Evolutionary conservation across 441 rosid genomes (phyloP).

Genomic region (Sinapis alba): DNA sequence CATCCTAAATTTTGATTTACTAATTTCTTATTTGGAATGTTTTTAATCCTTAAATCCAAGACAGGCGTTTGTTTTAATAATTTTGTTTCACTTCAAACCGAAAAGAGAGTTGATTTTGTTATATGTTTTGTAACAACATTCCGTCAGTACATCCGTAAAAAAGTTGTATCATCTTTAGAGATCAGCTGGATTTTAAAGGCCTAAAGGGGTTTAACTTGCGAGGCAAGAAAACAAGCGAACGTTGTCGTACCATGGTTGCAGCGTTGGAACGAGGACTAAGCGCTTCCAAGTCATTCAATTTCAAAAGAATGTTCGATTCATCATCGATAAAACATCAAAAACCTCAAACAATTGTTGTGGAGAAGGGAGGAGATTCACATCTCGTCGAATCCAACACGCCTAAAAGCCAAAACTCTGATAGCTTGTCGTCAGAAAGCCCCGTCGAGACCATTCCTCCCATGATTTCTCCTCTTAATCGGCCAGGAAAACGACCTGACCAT

Average conservation of each 20-base stretch:
- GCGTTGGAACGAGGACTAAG: constrained; percentile 54
- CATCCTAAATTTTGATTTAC: constrained; percentile 22
- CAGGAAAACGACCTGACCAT: constrained; percentile 35
- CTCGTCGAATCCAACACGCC: constrained; percentile 36
- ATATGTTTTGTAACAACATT: not conserved
- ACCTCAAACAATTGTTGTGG: constrained; percentile 28
- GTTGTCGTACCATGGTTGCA: constrained; percentile 58
- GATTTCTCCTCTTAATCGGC: constrained; percentile 42
- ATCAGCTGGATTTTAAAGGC: constrained; percentile 34
- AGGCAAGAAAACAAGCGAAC: constrained; percentile 41
- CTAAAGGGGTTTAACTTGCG: constrained; percentile 33
- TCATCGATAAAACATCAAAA: constrained; percentile 42
- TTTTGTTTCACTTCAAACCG: constrained; percentile 5
- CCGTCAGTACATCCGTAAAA: not conserved
- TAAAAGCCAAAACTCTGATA: constrained; percentile 30
- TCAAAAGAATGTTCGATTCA: constrained; percentile 48
- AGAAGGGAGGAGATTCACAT: constrained; percentile 36
- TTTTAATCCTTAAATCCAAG: constrained; percentile 28
- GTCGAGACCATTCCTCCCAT: constrained; percentile 30
- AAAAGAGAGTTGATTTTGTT: not conserved
- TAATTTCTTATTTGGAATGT: constrained; percentile 17
- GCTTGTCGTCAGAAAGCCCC: constrained; percentile 31
- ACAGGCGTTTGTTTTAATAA: constrained; percentile 15
- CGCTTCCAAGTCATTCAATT: constrained; percentile 45
- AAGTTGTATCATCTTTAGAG: constrained; percentile 14